A percentile compares a stretch with the other conserved stretches of the same genome.
Conservation (phyloP, 2,329 filamentous ascomycete species). For the Samsoniella hepiali region DNA sequence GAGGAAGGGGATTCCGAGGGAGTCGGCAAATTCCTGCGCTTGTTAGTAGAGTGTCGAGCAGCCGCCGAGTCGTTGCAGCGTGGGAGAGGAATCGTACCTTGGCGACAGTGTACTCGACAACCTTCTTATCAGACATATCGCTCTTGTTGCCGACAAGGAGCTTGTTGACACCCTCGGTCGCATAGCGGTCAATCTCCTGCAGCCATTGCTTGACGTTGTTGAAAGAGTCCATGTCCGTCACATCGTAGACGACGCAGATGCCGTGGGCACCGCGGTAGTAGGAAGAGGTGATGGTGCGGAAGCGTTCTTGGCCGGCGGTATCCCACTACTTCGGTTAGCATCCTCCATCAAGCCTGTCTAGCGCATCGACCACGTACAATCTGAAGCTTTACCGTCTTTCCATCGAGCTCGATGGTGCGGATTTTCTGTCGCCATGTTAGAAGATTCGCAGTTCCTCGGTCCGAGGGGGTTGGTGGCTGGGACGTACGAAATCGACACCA, state of each 20-base stretch:
- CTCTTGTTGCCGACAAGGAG: slow-evolving; percentile 99
- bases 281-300: slow-evolving; percentile 98
- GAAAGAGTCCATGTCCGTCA: slow-evolving; percentile 99
- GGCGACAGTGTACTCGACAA: slow-evolving; percentile 97
- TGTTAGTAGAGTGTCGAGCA: not conserved
- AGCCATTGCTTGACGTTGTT: slow-evolving; percentile 99
- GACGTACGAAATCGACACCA: slow-evolving; percentile 94
- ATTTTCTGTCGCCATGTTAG: slow-evolving; percentile 70
- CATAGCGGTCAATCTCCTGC: slow-evolving; percentile 98
- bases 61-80: not conserved
- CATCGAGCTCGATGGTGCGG: slow-evolving; percentile 97
- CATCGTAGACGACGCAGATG: slow-evolving; percentile 99
- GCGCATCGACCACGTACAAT: slow-evolving; percentile 65
- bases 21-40: slow-evolving; percentile 91
- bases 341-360: not conserved
- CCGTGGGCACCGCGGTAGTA: slow-evolving; percentile 99
- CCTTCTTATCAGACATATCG: slow-evolving; percentile 99
- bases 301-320: slow-evolving; percentile 97
- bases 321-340: slow-evolving; percentile 69
- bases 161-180: slow-evolving; percentile 99
- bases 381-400: slow-evolving; percentile 99
- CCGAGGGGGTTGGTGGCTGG: not conserved
- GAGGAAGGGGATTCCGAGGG: slow-evolving; percentile 97
- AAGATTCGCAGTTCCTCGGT: not conserved
- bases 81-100: slow-evolving; percentile 64